phyloP scores from a whole-genome alignment of 345 rosid genomes.

The Sonneratia caseolaris region DNA sequence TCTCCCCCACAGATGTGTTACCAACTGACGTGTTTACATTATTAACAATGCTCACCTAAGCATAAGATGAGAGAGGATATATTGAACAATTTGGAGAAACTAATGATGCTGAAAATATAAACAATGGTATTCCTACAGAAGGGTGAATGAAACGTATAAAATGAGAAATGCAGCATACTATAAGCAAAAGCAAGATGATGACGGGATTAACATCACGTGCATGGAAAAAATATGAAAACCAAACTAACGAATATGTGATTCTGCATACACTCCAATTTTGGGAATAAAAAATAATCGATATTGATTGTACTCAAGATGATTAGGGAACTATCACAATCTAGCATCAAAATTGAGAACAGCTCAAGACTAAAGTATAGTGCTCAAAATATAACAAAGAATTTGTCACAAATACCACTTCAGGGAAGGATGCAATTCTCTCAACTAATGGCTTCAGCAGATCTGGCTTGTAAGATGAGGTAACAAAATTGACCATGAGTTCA shows the following conservation, averaged over 20 bases:
- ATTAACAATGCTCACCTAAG: constrained; percentile 75
- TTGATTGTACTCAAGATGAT: neutral
- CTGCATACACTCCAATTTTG: neutral
- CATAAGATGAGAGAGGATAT: constrained; percentile 1
- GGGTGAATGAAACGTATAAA: neutral
- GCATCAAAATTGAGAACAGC: neutral
- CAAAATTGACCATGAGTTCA: constrained; percentile 90
- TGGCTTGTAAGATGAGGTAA: constrained; percentile 75
- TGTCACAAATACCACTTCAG: constrained; percentile 66
- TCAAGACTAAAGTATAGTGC: constrained; percentile 2
- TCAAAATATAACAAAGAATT: constrained; percentile 8
- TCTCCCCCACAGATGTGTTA: constrained; percentile 86
- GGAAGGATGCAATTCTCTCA: constrained; percentile 58
- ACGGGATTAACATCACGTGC: neutral
- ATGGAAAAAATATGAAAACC: neutral
- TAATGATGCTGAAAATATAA: neutral
- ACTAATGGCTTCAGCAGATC: constrained; percentile 78
- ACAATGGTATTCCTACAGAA: neutral
- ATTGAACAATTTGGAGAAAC: constrained; percentile 1
- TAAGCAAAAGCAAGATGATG: neutral
- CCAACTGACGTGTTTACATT: constrained; percentile 86
- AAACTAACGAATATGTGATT: neutral
- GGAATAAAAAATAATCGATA: neutral
- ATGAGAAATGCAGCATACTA: neutral
- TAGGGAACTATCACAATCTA: neutral